Base-by-base conservation (phyloP, 495 filamentous ascomycete species). In the Lasiosphaeria ovina region DNA sequence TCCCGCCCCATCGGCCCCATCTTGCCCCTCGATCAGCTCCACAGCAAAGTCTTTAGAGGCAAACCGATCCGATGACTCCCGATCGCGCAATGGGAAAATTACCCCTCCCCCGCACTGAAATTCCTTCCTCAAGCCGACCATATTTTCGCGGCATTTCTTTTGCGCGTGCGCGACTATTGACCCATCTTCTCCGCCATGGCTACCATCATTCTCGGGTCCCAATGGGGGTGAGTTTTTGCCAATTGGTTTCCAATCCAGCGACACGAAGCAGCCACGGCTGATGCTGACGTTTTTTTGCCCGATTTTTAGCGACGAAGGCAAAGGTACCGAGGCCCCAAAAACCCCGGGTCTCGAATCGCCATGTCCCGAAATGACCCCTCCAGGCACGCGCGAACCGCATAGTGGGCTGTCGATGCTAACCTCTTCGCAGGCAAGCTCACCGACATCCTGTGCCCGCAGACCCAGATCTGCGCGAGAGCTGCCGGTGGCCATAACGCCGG, bases 221-320 rank as follows among this genome's bases (percentile, higher is more conserved):
- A 71, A 58, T 71, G 69, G 69, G 69, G 69, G 56, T 47, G 50
- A 55, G 24, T 38, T 55, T 36, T 44, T 42, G 51, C 45, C 44
- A 51, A 63, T 62, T 63, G 53, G 42, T 40, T 44, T 32, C 12
- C 38, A 14, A 56, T 52, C 3, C 6, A 14, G 31, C 7, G 34
- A 33, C 16, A 57, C 24, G 24, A 24, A 24, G 24, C 24, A 24
- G 24, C 24, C 2, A 24, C 2, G 24, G 24, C 24, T 2, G 24
- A 51, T 24, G 8, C 48, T 55, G 53, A 35, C 55, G 14, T 54
- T 35, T 6, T 31, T 56, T 16, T 52, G 51, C 17, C 50, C 45
- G 10, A 75, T 88, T 78, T 75, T 12, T 17, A 88, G 87, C 64
- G 88, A 89, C 77, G 88, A 90, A 78, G 88, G 84, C 57, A 88